Conservation (phyloP, 2,329 filamentous ascomycete species). For the Didymella glomerata region DNA sequence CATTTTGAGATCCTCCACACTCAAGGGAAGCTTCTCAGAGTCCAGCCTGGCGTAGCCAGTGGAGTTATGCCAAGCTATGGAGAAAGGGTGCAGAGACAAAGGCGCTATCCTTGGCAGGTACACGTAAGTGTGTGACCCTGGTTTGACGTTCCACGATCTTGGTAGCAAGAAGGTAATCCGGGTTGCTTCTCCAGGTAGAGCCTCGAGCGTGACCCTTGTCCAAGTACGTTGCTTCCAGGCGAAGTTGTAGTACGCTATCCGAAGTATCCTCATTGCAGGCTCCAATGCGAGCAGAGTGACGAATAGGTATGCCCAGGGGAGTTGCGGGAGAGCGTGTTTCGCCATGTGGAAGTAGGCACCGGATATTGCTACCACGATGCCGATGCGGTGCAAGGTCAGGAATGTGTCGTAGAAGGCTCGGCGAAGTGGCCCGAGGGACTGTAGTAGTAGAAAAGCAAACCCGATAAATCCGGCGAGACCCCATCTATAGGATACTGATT, state of each 20-base stretch:
- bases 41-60: slow-evolving; percentile 34
- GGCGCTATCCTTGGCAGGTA: slow-evolving; percentile 74
- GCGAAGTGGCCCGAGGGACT: slow-evolving; percentile 72
- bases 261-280: slow-evolving; percentile 64
- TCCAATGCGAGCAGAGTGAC: slow-evolving; percentile 70
- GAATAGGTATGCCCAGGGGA: slow-evolving; percentile 66
- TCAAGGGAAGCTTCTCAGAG: slow-evolving; percentile 39
- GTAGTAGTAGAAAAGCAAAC: slow-evolving; percentile 67
- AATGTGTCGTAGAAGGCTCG: slow-evolving; percentile 83
- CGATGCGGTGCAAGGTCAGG: slow-evolving; percentile 72
- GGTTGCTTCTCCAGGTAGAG: slow-evolving; percentile 74
- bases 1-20: slow-evolving; percentile 52
- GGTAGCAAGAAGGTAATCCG: slow-evolving; percentile 75
- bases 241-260: slow-evolving; percentile 71
- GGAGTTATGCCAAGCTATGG: slow-evolving; percentile 76
- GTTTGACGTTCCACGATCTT: slow-evolving; percentile 73
- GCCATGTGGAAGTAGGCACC: slow-evolving; percentile 71
- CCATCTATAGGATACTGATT: slow-evolving; percentile 63
- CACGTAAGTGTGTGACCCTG: slow-evolving; percentile 78
- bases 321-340: slow-evolving; percentile 63
- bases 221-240: slow-evolving; percentile 67
- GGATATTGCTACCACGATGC: slow-evolving; percentile 66
- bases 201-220: slow-evolving; percentile 64
- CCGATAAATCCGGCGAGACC: slow-evolving; percentile 66
- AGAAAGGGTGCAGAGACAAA: slow-evolving; percentile 78